phyloP scores from a whole-genome alignment of 176 grass and related monocot genomes.

The Oryza longistaminata region DNA sequence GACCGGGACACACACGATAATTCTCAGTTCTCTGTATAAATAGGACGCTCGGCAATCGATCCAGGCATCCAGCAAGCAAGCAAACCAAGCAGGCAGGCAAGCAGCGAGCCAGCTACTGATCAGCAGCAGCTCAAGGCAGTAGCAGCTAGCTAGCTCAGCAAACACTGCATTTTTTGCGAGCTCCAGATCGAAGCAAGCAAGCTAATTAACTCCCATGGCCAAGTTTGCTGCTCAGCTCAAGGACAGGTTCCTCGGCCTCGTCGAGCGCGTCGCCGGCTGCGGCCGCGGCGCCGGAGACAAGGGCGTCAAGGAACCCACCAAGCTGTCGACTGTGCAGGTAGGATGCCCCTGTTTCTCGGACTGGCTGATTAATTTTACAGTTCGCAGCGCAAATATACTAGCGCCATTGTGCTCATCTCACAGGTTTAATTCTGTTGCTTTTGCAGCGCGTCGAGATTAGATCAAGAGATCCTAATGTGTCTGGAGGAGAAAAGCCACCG shows the following conservation, averaged over 20 bases:
- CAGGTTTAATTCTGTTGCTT: background rate
- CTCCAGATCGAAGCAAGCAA: background rate
- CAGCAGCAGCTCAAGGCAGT: background rate
- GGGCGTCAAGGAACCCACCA: background rate
- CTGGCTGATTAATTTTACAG: background rate
- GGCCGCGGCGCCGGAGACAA: background rate
- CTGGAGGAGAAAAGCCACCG: background rate
- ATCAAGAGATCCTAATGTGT: constrained; percentile 25
- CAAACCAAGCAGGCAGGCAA: no score
- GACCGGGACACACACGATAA: background rate
- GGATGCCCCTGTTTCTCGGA: no score
- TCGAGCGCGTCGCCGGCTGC: constrained; percentile 27
- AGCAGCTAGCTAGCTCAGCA: background rate
- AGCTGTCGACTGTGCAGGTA: background rate
- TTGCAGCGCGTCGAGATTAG: constrained; percentile 34
- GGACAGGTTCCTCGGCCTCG: constrained; percentile 39
- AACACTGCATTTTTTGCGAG: background rate
- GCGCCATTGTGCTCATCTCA: background rate
- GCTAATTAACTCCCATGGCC: constrained; percentile 8
- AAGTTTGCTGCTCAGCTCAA: constrained; percentile 38
- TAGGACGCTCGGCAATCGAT: background rate
- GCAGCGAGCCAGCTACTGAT: background rate
- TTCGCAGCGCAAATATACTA: background rate
- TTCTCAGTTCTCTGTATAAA: background rate
- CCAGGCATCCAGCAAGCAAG: background rate